Evolutionary conservation across 129 eudicot genomes (phyloP).

Genomic region (carrot (Daucus carota)): DNA sequence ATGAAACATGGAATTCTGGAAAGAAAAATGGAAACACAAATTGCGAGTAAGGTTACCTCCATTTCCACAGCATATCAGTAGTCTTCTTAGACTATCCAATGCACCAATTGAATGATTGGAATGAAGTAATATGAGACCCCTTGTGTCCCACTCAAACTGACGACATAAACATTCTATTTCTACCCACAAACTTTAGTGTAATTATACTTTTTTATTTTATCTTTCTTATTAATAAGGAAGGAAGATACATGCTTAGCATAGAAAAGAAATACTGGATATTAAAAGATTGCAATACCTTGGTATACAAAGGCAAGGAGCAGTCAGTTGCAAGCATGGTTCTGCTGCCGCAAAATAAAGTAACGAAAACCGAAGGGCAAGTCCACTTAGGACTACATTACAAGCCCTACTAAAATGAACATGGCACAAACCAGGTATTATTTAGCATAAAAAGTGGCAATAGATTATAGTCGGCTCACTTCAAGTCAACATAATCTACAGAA

Average conservation of each 20-base stretch:
- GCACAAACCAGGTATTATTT: slow-evolving; percentile 33
- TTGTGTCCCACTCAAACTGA: slow-evolving; percentile 35
- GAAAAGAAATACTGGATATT: slow-evolving; percentile 36
- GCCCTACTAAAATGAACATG: slow-evolving; percentile 52
- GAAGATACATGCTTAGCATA: slow-evolving; percentile 28
- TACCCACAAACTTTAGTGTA: slow-evolving; percentile 33
- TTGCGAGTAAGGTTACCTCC: slow-evolving; percentile 69
- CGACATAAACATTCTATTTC: slow-evolving; percentile 35
- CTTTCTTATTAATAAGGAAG: background rate
- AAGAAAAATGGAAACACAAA: slow-evolving; percentile 19
- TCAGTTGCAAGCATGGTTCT: slow-evolving; percentile 79
- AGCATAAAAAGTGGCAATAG: slow-evolving; percentile 27
- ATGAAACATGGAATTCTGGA: slow-evolving; percentile 49
- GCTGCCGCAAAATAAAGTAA: slow-evolving; percentile 83
- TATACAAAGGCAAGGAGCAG: slow-evolving; percentile 86
- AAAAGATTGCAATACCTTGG: slow-evolving; percentile 91
- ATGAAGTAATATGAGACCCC: slow-evolving; percentile 45
- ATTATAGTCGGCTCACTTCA: background rate
- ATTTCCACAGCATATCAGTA: slow-evolving; percentile 50
- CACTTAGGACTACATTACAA: slow-evolving; percentile 46
- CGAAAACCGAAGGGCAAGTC: slow-evolving; percentile 59
- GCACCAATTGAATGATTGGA: slow-evolving; percentile 55
- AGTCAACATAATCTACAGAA: background rate
- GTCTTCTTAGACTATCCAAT: slow-evolving; percentile 53
- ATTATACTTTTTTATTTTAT: background rate